Evolutionary conservation across 352 stramenopile genomes (phyloP).

Genomic region (Phytophthora lateralis): DNA sequence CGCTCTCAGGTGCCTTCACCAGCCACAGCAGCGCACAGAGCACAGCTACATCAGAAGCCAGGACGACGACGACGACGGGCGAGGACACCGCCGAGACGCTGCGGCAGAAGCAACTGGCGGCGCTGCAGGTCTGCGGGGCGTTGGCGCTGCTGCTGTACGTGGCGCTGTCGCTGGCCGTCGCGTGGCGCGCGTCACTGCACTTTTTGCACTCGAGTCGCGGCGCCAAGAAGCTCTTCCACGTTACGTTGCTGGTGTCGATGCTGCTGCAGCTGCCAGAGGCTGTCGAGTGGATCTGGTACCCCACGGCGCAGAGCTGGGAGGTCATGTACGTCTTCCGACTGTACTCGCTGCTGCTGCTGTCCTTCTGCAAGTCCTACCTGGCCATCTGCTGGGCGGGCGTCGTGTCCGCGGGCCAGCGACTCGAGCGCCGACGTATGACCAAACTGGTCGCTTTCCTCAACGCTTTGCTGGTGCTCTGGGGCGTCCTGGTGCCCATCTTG

Average conservation of each 20-base stretch:
- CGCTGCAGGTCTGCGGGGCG: conserved; percentile 61
- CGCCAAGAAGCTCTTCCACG: conserved; percentile 77
- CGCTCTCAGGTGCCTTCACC: conserved; percentile 8
- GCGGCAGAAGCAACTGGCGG: conserved; percentile 42
- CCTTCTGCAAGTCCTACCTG: conserved; percentile 82
- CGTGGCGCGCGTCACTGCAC: conserved; percentile 71
- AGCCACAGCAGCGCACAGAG: not conserved
- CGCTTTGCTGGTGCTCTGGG: conserved; percentile 57
- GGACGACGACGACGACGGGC: conserved; percentile 1
- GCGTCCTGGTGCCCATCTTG: conserved; percentile 57
- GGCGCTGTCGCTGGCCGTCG: conserved; percentile 57
- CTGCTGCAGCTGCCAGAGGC: conserved; percentile 70
- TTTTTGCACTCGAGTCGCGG: conserved; percentile 53
- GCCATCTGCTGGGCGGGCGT: conserved; percentile 83
- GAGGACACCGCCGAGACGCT: conserved; percentile 21
- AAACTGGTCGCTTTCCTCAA: conserved; percentile 67
- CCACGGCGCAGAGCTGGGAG: conserved; percentile 67
- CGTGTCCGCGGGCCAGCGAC: conserved; percentile 71
- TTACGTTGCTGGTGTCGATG: conserved; percentile 67
- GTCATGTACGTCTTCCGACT: conserved; percentile 67
- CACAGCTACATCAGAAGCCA: conserved; percentile 1
- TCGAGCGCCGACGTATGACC: conserved; percentile 58
- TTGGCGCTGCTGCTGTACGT: conserved; percentile 69
- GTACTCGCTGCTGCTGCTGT: conserved; percentile 74
- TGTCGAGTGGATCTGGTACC: conserved; percentile 62